Evolutionary conservation across 2,329 filamentous ascomycete species (phyloP), one percentile per base, ranked within the genome.

Genomic region (Capronia americana): DNA sequence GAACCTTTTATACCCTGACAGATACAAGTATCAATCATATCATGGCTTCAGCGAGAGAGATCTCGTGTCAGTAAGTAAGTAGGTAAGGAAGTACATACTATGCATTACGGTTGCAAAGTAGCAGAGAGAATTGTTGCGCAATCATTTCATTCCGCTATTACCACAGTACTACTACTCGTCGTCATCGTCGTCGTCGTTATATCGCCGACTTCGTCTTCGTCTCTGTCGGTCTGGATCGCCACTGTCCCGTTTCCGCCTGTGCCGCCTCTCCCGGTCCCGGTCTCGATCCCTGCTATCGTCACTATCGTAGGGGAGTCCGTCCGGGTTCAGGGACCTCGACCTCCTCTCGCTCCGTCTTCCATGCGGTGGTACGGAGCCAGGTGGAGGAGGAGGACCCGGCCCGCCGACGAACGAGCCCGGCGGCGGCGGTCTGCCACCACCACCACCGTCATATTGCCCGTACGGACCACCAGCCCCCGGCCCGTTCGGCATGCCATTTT

Each of bases 101-200:
- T n/a, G n/a, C n/a, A n/a, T n/a, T n/a, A n/a, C n/a, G n/a, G n/a
- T n/a, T n/a, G n/a, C n/a, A n/a, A n/a, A n/a, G n/a, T n/a, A n/a
- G n/a, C n/a, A n/a, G n/a, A n/a, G n/a, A n/a, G n/a, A n/a, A n/a
- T n/a, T n/a, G n/a, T n/a, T n/a, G n/a, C n/a, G n/a, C n/a, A n/a
- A n/a, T n/a, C n/a, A n/a, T n/a, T n/a, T n/a, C n/a, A n/a, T n/a
- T n/a, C n/a, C n/a, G n/a, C n/a, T n/a, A n/a, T n/a, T n/a, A n/a
- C n/a, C n/a, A n/a, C n/a, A n/a, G n/a, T n/a, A n/a, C n/a, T n/a
- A n/a, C n/a, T n/a, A n/a, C n/a, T n/a, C n/a, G n/a, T n/a, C n/a
- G n/a, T n/a, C n/a, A n/a, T n/a, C n/a, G n/a, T 61, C 58, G 26
- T 65, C 63, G 17, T 69, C 67, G 14, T 67, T 61, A 26, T 69